phyloP scores from a whole-genome alignment of 2,329 filamentous ascomycete genomes.

The Ilyonectria destructans region DNA sequence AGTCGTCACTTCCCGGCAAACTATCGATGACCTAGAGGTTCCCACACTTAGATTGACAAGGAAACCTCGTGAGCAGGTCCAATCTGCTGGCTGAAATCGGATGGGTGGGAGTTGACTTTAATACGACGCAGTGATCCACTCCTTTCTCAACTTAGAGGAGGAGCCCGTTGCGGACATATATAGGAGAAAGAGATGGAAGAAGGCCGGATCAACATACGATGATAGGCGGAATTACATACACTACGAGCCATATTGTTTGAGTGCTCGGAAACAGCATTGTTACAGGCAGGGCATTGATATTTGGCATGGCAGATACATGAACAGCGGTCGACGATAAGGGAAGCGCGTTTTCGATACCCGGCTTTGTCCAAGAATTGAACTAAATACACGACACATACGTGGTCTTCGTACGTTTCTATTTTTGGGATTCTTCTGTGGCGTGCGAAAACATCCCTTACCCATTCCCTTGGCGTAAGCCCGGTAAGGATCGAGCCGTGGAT shows the following conservation, averaged over 20 bases:
- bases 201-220: not conserved
- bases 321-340: conserved; percentile 20
- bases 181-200: conserved; percentile 6
- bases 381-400: conserved; percentile 20
- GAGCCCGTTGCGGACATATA: not conserved
- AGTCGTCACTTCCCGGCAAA: conserved; percentile 48
- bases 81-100: conserved; percentile 37
- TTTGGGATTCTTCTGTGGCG: not conserved
- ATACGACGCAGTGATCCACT: not conserved
- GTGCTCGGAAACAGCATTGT: conserved; percentile 24
- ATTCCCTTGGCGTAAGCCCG: not conserved
- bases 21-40: conserved; percentile 47
- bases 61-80: conserved; percentile 40
- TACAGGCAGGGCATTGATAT: conserved; percentile 27
- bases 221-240: conserved; percentile 21
- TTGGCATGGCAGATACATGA: conserved; percentile 29
- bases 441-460: not conserved
- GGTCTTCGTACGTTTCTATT: conserved; percentile 8
- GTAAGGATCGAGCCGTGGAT: not conserved
- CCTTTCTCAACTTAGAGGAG: conserved; percentile 13
- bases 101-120: not conserved
- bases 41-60: conserved; percentile 50
- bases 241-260: conserved; percentile 20
- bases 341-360: conserved; percentile 42
- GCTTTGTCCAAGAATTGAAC: conserved; percentile 32